phyloP scores from a whole-genome alignment of 805 yeast genomes.

The Cyberlindnera mycetangii region DNA sequence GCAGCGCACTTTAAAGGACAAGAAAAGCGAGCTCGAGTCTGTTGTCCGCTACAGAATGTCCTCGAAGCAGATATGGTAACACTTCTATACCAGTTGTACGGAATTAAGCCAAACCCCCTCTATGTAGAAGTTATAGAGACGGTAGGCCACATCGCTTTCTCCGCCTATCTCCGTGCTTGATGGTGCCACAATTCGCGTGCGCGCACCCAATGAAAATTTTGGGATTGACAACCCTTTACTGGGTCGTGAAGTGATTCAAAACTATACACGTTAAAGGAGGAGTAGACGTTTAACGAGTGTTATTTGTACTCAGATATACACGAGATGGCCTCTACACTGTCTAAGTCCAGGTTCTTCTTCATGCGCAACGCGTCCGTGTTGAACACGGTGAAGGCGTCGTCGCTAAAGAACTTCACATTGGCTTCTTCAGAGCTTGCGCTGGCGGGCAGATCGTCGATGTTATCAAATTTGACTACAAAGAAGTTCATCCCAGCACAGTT shows the following conservation, averaged over 20 bases:
- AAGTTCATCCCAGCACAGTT: slow-evolving; percentile 3
- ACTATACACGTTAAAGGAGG: neutral
- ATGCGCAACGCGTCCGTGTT: slow-evolving; percentile 49
- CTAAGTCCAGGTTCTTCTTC: slow-evolving; percentile 57
- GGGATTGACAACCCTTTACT: slow-evolving; percentile 8
- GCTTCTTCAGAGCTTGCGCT: slow-evolving; percentile 3
- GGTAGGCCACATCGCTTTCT: neutral
- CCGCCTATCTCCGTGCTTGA: slow-evolving; percentile 4
- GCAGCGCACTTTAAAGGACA: slow-evolving; percentile 26
- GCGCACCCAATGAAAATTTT: slow-evolving; percentile 22
- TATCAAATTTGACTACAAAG: slow-evolving; percentile 4
- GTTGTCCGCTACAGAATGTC: slow-evolving; percentile 71
- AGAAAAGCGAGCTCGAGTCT: slow-evolving; percentile 38
- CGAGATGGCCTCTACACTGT: slow-evolving; percentile 30
- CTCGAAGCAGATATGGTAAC: slow-evolving; percentile 61
- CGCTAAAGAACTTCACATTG: slow-evolving; percentile 21
- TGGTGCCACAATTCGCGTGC: slow-evolving; percentile 9
- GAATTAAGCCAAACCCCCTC: neutral
- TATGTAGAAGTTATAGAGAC: too few species aligned
- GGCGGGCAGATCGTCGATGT: slow-evolving; percentile 7
- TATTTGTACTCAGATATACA: too few species aligned
- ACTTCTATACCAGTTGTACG: too few species aligned
- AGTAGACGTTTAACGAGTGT: too few species aligned
- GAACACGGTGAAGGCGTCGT: slow-evolving; percentile 27
- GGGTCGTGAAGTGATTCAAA: neutral